phyloP scores from a whole-genome alignment of 2,329 filamentous ascomycete genomes.

The Daldinia eschscholtzii region DNA sequence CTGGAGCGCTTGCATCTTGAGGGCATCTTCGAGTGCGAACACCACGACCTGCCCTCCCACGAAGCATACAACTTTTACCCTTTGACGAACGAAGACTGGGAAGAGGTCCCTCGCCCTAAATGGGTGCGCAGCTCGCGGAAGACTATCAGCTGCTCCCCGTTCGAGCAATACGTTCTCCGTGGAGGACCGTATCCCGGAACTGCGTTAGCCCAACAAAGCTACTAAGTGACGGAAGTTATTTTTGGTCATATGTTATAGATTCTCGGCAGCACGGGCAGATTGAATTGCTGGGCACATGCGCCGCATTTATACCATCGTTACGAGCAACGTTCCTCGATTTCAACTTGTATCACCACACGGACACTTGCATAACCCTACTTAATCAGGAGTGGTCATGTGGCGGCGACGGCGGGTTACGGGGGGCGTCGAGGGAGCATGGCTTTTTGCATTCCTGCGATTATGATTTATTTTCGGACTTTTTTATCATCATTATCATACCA shows the following conservation, averaged over 20 bases:
- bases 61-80: conserved; percentile 60
- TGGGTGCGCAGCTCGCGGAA: conserved; percentile 51
- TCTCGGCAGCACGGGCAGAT: conserved; percentile 5
- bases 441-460: conserved; percentile 17
- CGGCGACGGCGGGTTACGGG: conserved; percentile 12
- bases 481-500: conserved; percentile 7
- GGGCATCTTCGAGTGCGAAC: conserved; percentile 60
- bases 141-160: conserved; percentile 55
- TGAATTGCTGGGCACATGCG: not conserved
- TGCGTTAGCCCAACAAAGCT: conserved; percentile 40
- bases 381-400: conserved; percentile 32
- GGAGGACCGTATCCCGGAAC: conserved; percentile 55
- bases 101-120: conserved; percentile 48
- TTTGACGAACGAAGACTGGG: conserved; percentile 59
- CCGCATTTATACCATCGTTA: conserved; percentile 25
- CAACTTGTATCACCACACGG: conserved; percentile 40
- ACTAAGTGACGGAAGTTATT: conserved; percentile 28
- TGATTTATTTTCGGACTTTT: not conserved
- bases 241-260: not conserved
- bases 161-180: conserved; percentile 58
- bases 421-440: conserved; percentile 34
- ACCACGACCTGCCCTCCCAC: conserved; percentile 54
- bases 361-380: conserved; percentile 37
- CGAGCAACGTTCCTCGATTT: conserved; percentile 35
- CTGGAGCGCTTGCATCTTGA: conserved; percentile 61